These are phyloP conservation scores for Aspergillus aculeatinus DNA, from an alignment of 2,329 filamentous ascomycete genomes.

Conservation along the genomic window DNA sequence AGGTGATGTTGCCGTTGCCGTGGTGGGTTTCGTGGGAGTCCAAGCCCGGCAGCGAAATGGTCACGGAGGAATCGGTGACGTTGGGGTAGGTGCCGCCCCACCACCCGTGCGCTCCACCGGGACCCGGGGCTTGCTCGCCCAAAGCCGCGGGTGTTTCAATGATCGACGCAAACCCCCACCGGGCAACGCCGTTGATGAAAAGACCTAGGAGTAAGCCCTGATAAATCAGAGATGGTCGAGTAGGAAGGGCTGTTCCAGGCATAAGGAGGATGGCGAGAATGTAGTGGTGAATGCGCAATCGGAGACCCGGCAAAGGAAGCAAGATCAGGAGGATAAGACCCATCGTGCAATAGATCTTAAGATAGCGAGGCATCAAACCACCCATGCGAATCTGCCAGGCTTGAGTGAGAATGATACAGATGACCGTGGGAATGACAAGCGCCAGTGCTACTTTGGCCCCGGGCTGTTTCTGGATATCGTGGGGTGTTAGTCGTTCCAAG, in stretches of 20 bases:
- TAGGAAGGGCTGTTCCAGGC: slow-evolving; percentile 86
- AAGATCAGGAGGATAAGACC: slow-evolving; percentile 66
- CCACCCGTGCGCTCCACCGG: slow-evolving; percentile 44
- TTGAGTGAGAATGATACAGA: slow-evolving; percentile 69
- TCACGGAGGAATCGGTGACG: slow-evolving; percentile 50
- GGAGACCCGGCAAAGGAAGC: slow-evolving; percentile 71
- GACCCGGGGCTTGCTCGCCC: slow-evolving; percentile 49
- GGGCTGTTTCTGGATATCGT: slow-evolving; percentile 85
- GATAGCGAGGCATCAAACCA: slow-evolving; percentile 72
- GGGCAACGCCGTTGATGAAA: slow-evolving; percentile 89
- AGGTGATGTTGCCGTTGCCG: slow-evolving; percentile 49
- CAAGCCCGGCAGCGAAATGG: slow-evolving; percentile 45
- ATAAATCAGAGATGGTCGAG: slow-evolving; percentile 77
- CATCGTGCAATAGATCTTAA: slow-evolving; percentile 74
- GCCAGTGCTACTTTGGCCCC: slow-evolving; percentile 81
- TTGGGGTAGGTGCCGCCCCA: slow-evolving; percentile 51
- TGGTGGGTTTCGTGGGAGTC: slow-evolving; percentile 29
- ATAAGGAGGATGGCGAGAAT: slow-evolving; percentile 83
- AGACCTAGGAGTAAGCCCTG: slow-evolving; percentile 87
- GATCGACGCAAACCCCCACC: slow-evolving; percentile 90
- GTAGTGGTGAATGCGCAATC: slow-evolving; percentile 91
- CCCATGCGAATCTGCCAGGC: slow-evolving; percentile 84
- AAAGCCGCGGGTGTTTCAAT: slow-evolving; percentile 77
- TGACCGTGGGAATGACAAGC: slow-evolving; percentile 70
- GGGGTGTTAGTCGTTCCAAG: slow-evolving; percentile 84